Base-by-base conservation (phyloP, 1,284 basidiomycete genomes). In the Inonotus obliquus region DNA sequence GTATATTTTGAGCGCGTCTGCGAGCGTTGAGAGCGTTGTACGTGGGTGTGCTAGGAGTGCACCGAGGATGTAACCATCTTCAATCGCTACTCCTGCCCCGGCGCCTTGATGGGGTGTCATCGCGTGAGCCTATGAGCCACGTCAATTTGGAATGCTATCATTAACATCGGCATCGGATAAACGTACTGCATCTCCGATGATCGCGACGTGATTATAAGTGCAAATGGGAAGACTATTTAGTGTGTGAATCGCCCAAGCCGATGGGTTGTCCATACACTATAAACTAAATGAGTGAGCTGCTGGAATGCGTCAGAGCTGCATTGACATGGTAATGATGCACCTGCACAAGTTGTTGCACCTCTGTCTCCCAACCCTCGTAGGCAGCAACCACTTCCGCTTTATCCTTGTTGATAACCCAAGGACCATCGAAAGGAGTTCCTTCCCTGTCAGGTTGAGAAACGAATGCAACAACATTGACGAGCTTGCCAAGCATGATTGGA, bases 51-150 rank as follows among this genome's bases (percentile, higher is more conserved):
- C 69, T 6, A 76, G 69, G 14, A 76, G 66, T 2, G 70, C 69
- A 1, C 73, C 71, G 13, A 77, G 70, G 29, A 76, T 67, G 65
- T 70, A 73, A 6, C 69, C 75, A 58, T 78, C 75, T 44, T 66
- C 65, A 54, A 66, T 57, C 9, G 64, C 65, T 21, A 63, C 61
- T 17, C 63, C 63, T n/a, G 58, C 65, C 5, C 65, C 66, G 14
- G 65, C 59, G 17, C 65, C 66, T 57, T 62, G 63, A 52, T 65
- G 56, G 23, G 65, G 65, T 5, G 62, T 63, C 64, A 64, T 67
- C 4, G 66, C 62, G 39, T 67, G 66, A n/a, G 65, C 64, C 61
- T 65, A 14, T 19, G 9, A 44, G n/a, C 19, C 21, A 45, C 10
- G 4, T 27, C 21, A 29, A 48, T 6, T 35, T n/a, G n/a, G n/a